These are phyloP conservation scores for Mortierella polycephala DNA, from an alignment of 371 early-diverging fungal genomes.

Conservation along the genomic window DNA sequence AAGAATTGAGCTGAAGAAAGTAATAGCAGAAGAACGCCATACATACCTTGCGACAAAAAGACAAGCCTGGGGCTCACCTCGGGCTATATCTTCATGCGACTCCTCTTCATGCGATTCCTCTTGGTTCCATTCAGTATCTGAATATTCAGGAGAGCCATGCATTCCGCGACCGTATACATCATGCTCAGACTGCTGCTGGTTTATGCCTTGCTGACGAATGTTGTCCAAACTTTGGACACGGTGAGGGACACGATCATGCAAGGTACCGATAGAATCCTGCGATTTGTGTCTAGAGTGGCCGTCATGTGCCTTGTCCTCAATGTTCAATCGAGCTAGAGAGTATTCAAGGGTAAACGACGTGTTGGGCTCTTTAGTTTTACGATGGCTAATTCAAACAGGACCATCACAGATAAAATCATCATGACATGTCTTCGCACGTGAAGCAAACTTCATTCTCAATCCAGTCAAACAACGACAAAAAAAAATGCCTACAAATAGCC, in stretches of 20 bases:
- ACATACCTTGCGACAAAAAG: constrained; percentile 70
- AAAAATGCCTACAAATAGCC: constrained; percentile 11
- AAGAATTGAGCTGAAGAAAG: background rate
- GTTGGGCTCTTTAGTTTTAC: too few relatives aligned
- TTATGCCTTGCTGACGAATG: background rate
- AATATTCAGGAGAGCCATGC: background rate
- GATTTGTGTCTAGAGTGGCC: background rate
- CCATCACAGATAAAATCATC: too few relatives aligned
- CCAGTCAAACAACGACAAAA: background rate
- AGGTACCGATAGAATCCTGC: background rate
- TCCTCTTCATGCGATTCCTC: background rate
- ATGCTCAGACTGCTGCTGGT: background rate
- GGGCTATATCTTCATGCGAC: background rate
- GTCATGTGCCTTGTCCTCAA: background rate
- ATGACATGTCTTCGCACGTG: too few relatives aligned
- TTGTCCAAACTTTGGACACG: background rate
- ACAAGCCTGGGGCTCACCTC: constrained; percentile 61
- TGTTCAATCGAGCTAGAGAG: constrained; percentile 3
- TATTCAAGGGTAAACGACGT: too few relatives aligned
- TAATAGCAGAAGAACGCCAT: background rate
- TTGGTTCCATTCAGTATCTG: background rate
- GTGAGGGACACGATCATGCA: background rate
- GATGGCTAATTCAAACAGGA: too few relatives aligned
- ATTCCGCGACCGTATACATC: background rate
- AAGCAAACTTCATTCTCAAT: too few relatives aligned